These are phyloP conservation scores for Ophiognomonia clavigignenti-juglandacearum DNA, from an alignment of 2,329 filamentous ascomycete genomes.

Conservation along the genomic window DNA sequence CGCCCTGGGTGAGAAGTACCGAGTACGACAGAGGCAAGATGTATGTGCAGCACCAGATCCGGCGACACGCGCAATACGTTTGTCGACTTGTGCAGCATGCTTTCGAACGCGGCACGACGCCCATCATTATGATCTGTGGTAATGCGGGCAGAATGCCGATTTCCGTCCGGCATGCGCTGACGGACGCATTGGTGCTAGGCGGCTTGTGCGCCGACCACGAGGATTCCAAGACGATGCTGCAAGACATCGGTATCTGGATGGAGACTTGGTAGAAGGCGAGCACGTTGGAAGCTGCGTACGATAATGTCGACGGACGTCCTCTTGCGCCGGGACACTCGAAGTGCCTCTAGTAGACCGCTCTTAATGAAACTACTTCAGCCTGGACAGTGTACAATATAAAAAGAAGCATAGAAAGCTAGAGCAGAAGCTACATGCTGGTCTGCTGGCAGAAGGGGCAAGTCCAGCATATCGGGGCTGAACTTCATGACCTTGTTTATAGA, in stretches of 20 bases:
- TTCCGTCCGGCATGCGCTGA: conserved; percentile 47
- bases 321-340: no score
- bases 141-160: conserved; percentile 55
- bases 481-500: no score
- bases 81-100: conserved; percentile 28
- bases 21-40: conserved; percentile 35
- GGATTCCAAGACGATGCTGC: conserved; percentile 33
- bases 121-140: conserved; percentile 51
- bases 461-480: no score
- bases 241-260: conserved; percentile 45
- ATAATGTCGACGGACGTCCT: background rate
- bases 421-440: no score
- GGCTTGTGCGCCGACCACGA: conserved; percentile 28
- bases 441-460: no score
- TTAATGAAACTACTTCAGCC: no score
- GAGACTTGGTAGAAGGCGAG: conserved; percentile 49
- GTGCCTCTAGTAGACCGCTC: no score
- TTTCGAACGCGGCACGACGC: no score
- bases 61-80: conserved; percentile 33
- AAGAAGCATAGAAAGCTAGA: no score
- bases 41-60: conserved; percentile 53
- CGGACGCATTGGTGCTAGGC: conserved; percentile 40
- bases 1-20: conserved; percentile 13
- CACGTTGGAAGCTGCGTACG: background rate
- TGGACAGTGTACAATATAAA: no score